Evolutionary conservation across 2,329 filamentous ascomycete genomes (phyloP).

Genomic region (Aureobasidium melanogenum): DNA sequence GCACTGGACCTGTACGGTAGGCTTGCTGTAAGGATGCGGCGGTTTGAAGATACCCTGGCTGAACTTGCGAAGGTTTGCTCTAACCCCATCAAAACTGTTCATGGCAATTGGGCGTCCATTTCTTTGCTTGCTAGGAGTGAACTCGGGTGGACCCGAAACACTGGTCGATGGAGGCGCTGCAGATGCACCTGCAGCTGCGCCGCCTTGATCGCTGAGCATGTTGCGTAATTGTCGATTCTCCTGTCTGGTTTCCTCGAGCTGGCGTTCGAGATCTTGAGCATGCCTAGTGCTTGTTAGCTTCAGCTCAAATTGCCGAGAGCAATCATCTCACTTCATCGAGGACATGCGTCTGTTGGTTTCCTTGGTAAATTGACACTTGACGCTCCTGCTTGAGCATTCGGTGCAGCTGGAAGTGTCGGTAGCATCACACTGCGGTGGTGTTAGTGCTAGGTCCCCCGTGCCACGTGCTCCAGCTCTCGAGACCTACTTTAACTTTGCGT

Average conservation of each 20-base stretch:
- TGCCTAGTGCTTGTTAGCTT: constrained; percentile 42
- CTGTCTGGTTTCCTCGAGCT: constrained; percentile 69
- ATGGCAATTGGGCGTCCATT: constrained; percentile 52
- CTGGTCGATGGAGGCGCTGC: not conserved
- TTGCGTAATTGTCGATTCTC: constrained; percentile 69
- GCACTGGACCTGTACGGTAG: constrained; percentile 34
- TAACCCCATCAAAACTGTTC: constrained; percentile 62
- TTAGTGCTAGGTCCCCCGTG: constrained; percentile 1
- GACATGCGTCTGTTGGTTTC: constrained; percentile 98
- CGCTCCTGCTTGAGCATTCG: constrained; percentile 91
- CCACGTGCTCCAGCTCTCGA: not conserved
- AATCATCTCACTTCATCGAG: constrained; percentile 70
- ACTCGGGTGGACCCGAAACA: not conserved
- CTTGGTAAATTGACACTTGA: constrained; percentile 98
- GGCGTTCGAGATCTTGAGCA: constrained; percentile 92
- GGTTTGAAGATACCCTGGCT: constrained; percentile 73
- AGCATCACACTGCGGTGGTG: constrained; percentile 64
- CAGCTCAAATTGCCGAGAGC: not conserved
- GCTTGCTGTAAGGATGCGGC: constrained; percentile 58
- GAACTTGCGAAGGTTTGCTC: constrained; percentile 62
- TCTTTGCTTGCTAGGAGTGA: constrained; percentile 40
- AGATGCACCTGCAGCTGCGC: not conserved
- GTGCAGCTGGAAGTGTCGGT: constrained; percentile 95
- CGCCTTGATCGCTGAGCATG: constrained; percentile 42
- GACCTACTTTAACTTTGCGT: constrained; percentile 54